A percentile compares a stretch with the other conserved stretches of the same genome.
Conservation (phyloP, 768 basidiomycete species). For the Solioccasus polychromus region DNA sequence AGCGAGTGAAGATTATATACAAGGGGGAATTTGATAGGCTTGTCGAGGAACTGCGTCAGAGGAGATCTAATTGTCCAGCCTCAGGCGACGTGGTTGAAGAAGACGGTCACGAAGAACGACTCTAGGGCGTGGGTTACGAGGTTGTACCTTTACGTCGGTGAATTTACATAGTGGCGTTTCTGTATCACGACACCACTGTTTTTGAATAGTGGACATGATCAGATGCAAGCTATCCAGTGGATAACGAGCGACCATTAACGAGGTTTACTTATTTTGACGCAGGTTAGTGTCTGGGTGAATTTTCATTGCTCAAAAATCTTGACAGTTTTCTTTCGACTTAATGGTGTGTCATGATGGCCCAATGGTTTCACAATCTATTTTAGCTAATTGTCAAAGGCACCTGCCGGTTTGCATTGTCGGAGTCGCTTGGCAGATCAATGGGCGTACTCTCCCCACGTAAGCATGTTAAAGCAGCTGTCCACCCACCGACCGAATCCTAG, state of each 20-base stretch:
- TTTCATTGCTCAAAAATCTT: neutral
- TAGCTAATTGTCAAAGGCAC: constrained; percentile 1
- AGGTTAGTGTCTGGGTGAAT: neutral
- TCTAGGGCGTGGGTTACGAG: constrained; percentile 4
- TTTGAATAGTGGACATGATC: neutral
- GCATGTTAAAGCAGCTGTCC: constrained; percentile 14
- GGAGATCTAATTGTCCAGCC: constrained; percentile 24
- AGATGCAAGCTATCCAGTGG: neutral
- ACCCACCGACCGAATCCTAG: constrained; percentile 11
- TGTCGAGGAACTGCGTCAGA: constrained; percentile 34
- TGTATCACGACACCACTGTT: neutral
- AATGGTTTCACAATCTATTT: too few species aligned
- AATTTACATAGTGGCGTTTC: neutral
- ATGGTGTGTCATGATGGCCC: constrained; percentile 4
- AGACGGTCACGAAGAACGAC: constrained; percentile 34
- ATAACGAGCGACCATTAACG: neutral
- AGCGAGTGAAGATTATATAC: constrained; percentile 16
- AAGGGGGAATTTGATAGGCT: constrained; percentile 36
- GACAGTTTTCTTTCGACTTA: too few species aligned
- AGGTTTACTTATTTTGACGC: constrained; percentile 7
- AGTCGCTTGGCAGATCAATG: neutral
- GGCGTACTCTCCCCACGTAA: neutral
- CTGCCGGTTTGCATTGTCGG: constrained; percentile 13
- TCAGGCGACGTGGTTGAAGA: constrained; percentile 1
- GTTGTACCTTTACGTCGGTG: neutral